Conservation (phyloP, 805 yeast genomes). For the Metschnikowia noctiluminum region DNA sequence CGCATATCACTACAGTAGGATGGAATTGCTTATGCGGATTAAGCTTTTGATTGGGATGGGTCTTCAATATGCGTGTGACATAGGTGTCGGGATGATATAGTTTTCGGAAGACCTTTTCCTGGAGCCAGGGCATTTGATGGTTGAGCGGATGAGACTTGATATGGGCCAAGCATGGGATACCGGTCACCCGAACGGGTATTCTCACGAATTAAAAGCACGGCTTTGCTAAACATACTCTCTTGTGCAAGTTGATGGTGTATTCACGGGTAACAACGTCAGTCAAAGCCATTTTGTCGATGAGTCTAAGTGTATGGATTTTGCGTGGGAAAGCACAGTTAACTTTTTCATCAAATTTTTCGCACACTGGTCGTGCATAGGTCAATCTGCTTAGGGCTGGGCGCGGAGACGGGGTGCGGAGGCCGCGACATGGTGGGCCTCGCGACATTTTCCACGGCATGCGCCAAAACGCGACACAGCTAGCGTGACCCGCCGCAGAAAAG, state of each 20-base stretch:
- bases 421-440: background rate
- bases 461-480: no score
- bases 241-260: conserved; percentile 99
- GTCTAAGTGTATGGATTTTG: conserved; percentile 14
- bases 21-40: background rate
- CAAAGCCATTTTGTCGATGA: conserved; percentile 64
- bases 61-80: no score
- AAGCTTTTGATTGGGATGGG: background rate
- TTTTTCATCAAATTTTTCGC: conserved; percentile 20
- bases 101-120: no score
- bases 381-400: background rate
- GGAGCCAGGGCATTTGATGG: no score
- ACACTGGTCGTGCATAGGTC: conserved; percentile 14
- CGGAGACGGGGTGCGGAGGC: background rate
- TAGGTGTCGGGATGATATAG: no score
- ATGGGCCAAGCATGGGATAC: background rate
- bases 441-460: background rate
- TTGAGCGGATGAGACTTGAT: background rate
- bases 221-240: conserved; percentile 73
- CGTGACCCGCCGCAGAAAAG: no score
- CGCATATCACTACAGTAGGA: background rate
- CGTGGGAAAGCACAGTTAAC: conserved; percentile 1
- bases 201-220: background rate
- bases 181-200: background rate
- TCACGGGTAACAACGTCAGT: conserved; percentile 99